Evolutionary conservation across 2,329 filamentous ascomycete species (phyloP).

Genomic region (Dissoconium aciculare): DNA sequence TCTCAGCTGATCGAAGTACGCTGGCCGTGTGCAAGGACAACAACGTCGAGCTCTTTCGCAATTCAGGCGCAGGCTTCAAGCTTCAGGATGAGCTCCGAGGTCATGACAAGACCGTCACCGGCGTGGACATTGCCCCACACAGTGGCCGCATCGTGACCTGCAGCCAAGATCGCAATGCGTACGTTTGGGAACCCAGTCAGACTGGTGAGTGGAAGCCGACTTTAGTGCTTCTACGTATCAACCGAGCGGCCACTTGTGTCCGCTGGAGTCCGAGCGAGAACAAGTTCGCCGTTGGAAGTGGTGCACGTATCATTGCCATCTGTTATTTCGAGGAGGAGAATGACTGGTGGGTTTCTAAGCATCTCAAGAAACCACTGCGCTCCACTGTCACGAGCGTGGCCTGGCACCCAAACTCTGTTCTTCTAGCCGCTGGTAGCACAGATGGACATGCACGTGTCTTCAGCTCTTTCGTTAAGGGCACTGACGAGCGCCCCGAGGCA

Average conservation of each 20-base stretch:
- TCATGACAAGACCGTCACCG: conserved; percentile 92
- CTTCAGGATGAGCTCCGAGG: conserved; percentile 87
- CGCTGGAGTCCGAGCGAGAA: conserved; percentile 93
- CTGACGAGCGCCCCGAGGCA: conserved; percentile 72
- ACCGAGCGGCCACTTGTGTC: conserved; percentile 88
- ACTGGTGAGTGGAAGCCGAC: conserved; percentile 93
- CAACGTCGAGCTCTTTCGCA: conserved; percentile 73
- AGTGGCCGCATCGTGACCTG: conserved; percentile 93
- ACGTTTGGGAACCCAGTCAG: conserved; percentile 93
- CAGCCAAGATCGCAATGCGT: conserved; percentile 93
- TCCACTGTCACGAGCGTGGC: conserved; percentile 89
- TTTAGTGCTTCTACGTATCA: conserved; percentile 89
- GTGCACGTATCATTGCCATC: conserved; percentile 84
- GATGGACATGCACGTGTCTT: conserved; percentile 93
- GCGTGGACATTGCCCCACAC: conserved; percentile 84
- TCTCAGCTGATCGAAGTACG: conserved; percentile 78
- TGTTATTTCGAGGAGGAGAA: conserved; percentile 99
- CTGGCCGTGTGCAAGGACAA: conserved; percentile 86
- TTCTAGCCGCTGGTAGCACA: conserved; percentile 88
- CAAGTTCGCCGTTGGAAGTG: conserved; percentile 95
- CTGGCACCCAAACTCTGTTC: conserved; percentile 96
- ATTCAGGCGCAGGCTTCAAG: conserved; percentile 53
- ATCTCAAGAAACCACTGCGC: conserved; percentile 96
- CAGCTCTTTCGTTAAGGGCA: conserved; percentile 89
- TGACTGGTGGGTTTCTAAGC: conserved; percentile 99